A percentile compares a stretch with the other conserved stretches of the same genome.
Evolutionary conservation across 768 basidiomycete species (phyloP).

Genomic region (Megacollybia marginata): DNA sequence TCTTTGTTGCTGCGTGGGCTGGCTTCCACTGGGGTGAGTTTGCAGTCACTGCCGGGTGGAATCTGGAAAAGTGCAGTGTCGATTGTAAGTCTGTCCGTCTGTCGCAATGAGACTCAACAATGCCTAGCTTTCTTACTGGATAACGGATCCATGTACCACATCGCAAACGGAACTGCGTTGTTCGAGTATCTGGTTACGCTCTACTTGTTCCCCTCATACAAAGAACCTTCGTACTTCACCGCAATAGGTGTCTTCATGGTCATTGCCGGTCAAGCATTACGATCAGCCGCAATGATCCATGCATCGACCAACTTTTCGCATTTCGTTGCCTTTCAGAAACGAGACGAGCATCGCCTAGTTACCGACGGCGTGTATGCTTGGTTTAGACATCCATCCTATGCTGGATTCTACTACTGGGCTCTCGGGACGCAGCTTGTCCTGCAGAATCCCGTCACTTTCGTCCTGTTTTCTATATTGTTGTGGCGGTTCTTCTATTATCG

Average conservation of each 20-base stretch:
- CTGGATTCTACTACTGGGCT: slow-evolving; percentile 98
- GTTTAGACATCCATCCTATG: slow-evolving; percentile 93
- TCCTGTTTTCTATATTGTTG: slow-evolving; percentile 58
- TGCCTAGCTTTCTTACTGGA: slow-evolving; percentile 83
- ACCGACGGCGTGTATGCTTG: slow-evolving; percentile 87
- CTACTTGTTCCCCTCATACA: slow-evolving; percentile 60
- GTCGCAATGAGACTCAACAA: slow-evolving; percentile 7
- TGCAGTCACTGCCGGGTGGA: slow-evolving; percentile 94
- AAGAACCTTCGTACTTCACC: slow-evolving; percentile 52
- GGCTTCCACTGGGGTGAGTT: slow-evolving; percentile 93
- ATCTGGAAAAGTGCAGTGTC: slow-evolving; percentile 83
- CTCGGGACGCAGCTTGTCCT: slow-evolving; percentile 88
- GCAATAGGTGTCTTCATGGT: slow-evolving; percentile 52
- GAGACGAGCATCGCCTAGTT: slow-evolving; percentile 69
- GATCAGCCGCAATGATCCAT: slow-evolving; percentile 94
- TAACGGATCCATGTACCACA: slow-evolving; percentile 79
- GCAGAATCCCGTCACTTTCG: slow-evolving; percentile 74
- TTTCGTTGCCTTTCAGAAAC: slow-evolving; percentile 69
- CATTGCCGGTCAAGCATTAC: slow-evolving; percentile 64
- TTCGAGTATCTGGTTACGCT: slow-evolving; percentile 70
- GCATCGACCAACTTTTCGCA: slow-evolving; percentile 94
- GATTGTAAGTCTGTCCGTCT: slow-evolving; percentile 58
- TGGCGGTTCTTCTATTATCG: slow-evolving; percentile 85
- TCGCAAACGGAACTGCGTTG: slow-evolving; percentile 74
- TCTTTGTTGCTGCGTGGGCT: slow-evolving; percentile 79